Percentiles rank a stretch among this genome's conserved stretches.
phyloP scores from a whole-genome alignment of 1,284 basidiomycete genomes.

The Boletus holoroseus region DNA sequence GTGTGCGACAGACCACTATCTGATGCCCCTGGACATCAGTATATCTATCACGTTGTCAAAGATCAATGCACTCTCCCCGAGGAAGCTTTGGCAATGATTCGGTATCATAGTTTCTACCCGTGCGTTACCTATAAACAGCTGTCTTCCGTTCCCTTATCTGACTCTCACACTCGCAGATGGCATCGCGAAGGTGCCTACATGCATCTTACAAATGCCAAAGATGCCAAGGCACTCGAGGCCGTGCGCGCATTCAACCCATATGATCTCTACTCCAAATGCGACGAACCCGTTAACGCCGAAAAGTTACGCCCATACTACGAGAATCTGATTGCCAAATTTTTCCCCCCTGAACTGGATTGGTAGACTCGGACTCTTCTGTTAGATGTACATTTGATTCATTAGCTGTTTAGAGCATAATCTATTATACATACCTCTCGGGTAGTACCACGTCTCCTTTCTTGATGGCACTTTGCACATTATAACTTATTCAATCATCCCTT shows the following conservation, averaged over 20 bases:
- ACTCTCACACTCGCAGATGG: conserved; percentile 46
- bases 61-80: conserved; percentile 75
- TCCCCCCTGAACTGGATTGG: conserved; percentile 76
- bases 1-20: conserved; percentile 4
- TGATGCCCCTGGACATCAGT: conserved; percentile 40
- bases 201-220: conserved; percentile 70
- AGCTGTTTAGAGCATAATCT: conserved; percentile 2
- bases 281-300: conserved; percentile 59
- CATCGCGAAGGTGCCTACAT: conserved; percentile 79
- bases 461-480: conserved; percentile 2
- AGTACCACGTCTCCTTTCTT: not conserved
- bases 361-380: conserved; percentile 34
- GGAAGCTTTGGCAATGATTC: conserved; percentile 85
- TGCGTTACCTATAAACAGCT: conserved; percentile 31
- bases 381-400: not conserved
- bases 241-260: conserved; percentile 83
- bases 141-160: not conserved
- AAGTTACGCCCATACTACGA: conserved; percentile 80
- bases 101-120: conserved; percentile 93
- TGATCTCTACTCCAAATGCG: conserved; percentile 86
- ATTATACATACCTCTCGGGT: not conserved
- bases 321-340: conserved; percentile 76
- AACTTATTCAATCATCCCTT: conserved; percentile 17
- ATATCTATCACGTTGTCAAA: conserved; percentile 72
- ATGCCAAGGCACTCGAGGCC: conserved; percentile 56